Evolutionary conservation across 139 green algal genomes (phyloP), one percentile per base, ranked within the genome.

Genomic region (Volvox reticuliferus): DNA sequence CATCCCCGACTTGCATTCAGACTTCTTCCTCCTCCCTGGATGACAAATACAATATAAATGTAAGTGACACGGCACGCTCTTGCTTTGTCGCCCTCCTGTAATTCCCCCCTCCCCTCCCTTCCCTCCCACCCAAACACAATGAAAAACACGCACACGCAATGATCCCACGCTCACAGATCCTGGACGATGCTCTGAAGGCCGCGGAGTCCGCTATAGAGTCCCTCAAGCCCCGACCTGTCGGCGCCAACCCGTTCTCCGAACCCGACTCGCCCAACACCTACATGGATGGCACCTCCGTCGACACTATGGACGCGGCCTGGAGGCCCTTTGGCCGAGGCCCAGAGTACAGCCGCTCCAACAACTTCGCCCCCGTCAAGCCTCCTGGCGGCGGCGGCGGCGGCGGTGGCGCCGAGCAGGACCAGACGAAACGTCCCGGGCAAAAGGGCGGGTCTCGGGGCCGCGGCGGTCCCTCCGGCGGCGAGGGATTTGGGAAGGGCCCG

Each of bases 181-280:
- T 86, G 79, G 79, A 86, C 12, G 79, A 86, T 20, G 79, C 79
- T 1, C 44, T 86, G 32, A 67, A 67, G 18, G 24, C 79, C 26
- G 79, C 79, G 28, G 79, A 71, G 32, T n/a, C 28, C 24, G 44
- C 79, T 37, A 71, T 86, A 16, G 26, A 86, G 28, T 63, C 36
- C 16, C 36, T 84, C 37, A 37, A 84, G 50, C 44, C 44, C 26
- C 50, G n/a, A 20, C 26, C 79, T 9, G 24, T 71, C 24, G 50
- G 28, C 50, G 9, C 79, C 18, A 28, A 20, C 5, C 50, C 26
- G 44, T 37, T 71, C 50, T 44, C 50, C 50, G 79, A 71, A 6
- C 50, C 79, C 50, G 50, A 86, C 50, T 13, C 9, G 26, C 79
- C 79, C 28, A 16, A 9, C 44, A 44, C 50, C 50, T 71, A 30